phyloP scores from a whole-genome alignment of 2,329 filamentous ascomycete genomes.

The Monosporascus sp. region DNA sequence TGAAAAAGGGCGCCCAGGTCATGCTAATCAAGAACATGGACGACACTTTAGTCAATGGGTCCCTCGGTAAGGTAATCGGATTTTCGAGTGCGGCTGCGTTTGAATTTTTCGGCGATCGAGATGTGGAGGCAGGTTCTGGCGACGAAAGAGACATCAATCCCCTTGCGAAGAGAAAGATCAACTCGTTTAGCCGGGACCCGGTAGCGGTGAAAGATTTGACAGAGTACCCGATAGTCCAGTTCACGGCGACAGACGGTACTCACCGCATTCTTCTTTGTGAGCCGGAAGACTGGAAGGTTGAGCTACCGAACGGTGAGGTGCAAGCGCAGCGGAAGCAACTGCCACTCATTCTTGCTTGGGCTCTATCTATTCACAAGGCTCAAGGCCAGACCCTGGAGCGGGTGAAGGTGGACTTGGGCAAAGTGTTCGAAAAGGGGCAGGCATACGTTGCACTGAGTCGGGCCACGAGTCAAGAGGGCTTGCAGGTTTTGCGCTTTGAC shows the following conservation, averaged over 20 bases:
- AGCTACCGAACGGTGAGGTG: constrained; percentile 90
- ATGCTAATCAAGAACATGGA: constrained; percentile 99
- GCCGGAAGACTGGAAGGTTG: constrained; percentile 91
- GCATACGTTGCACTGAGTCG: constrained; percentile 95
- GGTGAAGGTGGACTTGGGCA: constrained; percentile 89
- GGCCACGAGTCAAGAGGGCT: constrained; percentile 78
- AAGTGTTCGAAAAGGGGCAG: constrained; percentile 94
- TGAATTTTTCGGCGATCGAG: constrained; percentile 22
- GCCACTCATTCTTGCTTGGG: constrained; percentile 93
- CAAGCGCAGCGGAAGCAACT: constrained; percentile 80
- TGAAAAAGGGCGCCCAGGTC: constrained; percentile 92
- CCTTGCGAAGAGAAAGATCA: constrained; percentile 50
- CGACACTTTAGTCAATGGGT: constrained; percentile 88
- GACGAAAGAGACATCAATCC: constrained; percentile 36
- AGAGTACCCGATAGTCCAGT: constrained; percentile 79
- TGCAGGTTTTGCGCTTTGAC: constrained; percentile 87
- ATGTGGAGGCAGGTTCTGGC: constrained; percentile 37
- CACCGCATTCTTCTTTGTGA: constrained; percentile 73
- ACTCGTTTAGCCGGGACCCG: constrained; percentile 39
- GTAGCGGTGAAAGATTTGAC: constrained; percentile 43
- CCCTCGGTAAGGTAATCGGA: constrained; percentile 75
- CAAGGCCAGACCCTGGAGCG: constrained; percentile 91
- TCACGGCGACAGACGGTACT: constrained; percentile 73
- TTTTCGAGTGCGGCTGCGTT: constrained; percentile 58
- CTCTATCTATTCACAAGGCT: constrained; percentile 94